These are phyloP conservation scores for Sextonia rubra DNA, from an alignment of 164 flowering plant genomes.

Conservation along the genomic window DNA sequence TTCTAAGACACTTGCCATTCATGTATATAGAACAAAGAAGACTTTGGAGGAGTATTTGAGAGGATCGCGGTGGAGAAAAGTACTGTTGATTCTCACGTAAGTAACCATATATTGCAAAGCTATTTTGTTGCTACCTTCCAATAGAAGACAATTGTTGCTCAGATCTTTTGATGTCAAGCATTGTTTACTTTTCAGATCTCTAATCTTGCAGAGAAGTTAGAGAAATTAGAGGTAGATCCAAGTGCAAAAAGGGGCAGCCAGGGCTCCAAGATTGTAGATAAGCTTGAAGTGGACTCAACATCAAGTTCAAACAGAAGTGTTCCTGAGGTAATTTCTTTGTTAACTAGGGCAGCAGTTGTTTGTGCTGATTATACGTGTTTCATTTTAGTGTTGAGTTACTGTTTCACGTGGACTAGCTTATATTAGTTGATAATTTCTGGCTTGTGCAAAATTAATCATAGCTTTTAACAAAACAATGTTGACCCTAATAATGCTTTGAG, in stretches of 20 bases:
- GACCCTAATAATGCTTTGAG: not conserved
- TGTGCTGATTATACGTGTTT: not conserved
- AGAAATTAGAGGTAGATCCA: constrained; percentile 35
- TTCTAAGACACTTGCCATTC: not conserved
- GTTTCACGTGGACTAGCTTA: not conserved
- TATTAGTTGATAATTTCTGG: not conserved
- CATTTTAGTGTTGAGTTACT: not conserved
- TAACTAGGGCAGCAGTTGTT: not conserved
- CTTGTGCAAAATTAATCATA: not conserved
- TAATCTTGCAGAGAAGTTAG: constrained; percentile 29
- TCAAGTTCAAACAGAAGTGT: constrained; percentile 33
- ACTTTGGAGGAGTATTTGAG: constrained; percentile 40
- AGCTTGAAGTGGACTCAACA: constrained; percentile 25
- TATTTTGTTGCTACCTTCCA: not conserved
- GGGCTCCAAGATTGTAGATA: constrained; percentile 33
- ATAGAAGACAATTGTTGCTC: no score
- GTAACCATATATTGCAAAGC: constrained; percentile 16
- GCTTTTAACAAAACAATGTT: not conserved
- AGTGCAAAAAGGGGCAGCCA: constrained; percentile 35
- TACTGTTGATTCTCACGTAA: constrained; percentile 54
- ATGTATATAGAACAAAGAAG: constrained; percentile 47
- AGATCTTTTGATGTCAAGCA: not conserved
- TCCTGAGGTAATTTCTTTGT: constrained; percentile 35
- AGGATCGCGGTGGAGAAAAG: constrained; percentile 48
- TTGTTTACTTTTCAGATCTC: constrained; percentile 25